phyloP scores from a whole-genome alignment of 164 flowering plant species.

The Protea cynaroides region DNA sequence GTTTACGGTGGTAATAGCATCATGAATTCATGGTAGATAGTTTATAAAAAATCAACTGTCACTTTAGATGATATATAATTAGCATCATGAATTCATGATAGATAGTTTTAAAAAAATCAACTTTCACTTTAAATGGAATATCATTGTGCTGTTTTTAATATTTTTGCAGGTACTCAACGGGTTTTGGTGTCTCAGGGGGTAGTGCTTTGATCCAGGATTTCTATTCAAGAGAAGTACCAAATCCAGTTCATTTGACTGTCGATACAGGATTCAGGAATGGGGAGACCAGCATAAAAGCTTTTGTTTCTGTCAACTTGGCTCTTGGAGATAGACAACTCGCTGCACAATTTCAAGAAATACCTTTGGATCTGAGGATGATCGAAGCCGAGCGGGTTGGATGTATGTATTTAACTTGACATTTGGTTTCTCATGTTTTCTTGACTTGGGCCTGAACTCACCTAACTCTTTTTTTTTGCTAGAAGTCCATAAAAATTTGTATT shows the following conservation, averaged over 20 bases:
- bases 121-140: too few species aligned
- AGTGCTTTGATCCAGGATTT: conserved; percentile 92
- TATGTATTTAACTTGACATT: conserved; percentile 27
- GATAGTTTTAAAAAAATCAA: too few species aligned
- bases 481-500: too few species aligned
- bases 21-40: too few species aligned
- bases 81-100: too few species aligned
- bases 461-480: too few species aligned
- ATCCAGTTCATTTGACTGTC: conserved; percentile 87
- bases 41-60: too few species aligned
- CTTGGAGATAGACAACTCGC: conserved; percentile 86
- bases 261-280: conserved; percentile 83
- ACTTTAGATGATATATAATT: too few species aligned
- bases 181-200: conserved; percentile 82
- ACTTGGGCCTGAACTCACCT: too few species aligned
- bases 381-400: conserved; percentile 97
- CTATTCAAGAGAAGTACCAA: conserved; percentile 79
- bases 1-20: too few species aligned
- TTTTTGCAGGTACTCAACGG: conserved; percentile 84
- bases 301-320: conserved; percentile 62
- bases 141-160: too few species aligned
- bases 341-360: conserved; percentile 93
- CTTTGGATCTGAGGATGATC: conserved; percentile 78
- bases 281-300: conserved; percentile 69
- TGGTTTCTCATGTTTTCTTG: not conserved